A percentile compares a stretch with the other conserved stretches of the same genome.
These are phyloP conservation scores for Aquanectria penicillioides DNA, from an alignment of 2,329 filamentous ascomycete genomes.

Conservation along the genomic window DNA sequence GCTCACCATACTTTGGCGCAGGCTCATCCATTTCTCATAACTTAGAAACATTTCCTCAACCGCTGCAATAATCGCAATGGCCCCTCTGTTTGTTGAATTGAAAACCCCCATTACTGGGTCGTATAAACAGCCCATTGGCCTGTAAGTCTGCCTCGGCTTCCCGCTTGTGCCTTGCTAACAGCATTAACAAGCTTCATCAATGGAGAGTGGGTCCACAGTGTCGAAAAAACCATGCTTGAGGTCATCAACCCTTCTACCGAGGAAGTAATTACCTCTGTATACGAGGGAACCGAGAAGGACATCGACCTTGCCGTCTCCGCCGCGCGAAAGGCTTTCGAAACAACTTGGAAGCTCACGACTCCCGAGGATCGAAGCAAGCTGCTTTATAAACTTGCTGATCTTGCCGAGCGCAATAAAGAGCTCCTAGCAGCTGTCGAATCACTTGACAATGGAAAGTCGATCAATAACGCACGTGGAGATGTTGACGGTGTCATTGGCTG, in stretches of 20 bases:
- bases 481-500: conserved; percentile 70
- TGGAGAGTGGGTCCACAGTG: conserved; percentile 81
- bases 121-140: no score
- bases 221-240: conserved; percentile 89
- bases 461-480: conserved; percentile 76
- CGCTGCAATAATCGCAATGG: no score
- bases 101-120: no score
- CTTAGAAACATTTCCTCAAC: no score
- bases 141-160: no score
- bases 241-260: conserved; percentile 88
- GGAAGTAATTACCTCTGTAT: conserved; percentile 81
- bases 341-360: conserved; percentile 70
- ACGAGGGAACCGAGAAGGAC: conserved; percentile 87
- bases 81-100: no score
- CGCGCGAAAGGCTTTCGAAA: conserved; percentile 81
- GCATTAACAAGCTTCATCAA: conserved; percentile 95
- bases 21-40: no score
- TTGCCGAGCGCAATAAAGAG: conserved; percentile 77
- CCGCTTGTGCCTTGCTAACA: no score
- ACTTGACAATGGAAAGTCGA: conserved; percentile 82
- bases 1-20: no score
- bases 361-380: conserved; percentile 74
- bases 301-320: conserved; percentile 78
- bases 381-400: conserved; percentile 76
- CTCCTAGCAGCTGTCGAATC: conserved; percentile 80